Conservation (phyloP, 768 basidiomycete genomes). For the Leccinum broughii region DNA sequence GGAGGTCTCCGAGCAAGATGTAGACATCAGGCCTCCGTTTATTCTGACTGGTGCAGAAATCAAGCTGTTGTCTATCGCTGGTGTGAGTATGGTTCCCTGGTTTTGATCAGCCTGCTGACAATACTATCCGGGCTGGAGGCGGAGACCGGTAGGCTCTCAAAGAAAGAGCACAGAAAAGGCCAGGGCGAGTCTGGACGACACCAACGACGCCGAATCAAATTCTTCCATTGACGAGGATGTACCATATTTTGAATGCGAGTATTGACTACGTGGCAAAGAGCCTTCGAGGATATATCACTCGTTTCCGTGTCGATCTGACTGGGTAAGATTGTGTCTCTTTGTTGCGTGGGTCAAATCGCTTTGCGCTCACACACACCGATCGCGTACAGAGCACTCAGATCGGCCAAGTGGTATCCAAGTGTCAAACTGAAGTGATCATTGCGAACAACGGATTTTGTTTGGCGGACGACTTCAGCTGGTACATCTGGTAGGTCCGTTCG, state of each 20-base stretch:
- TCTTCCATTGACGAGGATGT: no score
- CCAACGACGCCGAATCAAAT: no score
- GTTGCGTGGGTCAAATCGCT: background rate
- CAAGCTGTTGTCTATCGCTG: conserved; percentile 62
- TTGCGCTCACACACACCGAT: background rate
- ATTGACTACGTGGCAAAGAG: no score
- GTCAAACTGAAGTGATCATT: background rate
- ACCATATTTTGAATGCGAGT: no score
- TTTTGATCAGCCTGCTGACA: background rate
- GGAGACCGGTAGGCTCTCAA: no score
- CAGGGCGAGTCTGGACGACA: no score
- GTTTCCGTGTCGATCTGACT: background rate
- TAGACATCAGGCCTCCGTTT: conserved; percentile 38
- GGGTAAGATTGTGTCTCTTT: background rate
- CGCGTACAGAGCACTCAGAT: background rate
- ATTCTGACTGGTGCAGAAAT: conserved; percentile 47
- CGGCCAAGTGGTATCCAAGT: background rate
- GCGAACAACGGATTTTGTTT: background rate
- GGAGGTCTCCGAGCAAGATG: conserved; percentile 31
- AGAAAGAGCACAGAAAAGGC: no score
- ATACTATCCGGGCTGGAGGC: background rate
- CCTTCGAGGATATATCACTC: no score
- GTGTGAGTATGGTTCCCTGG: conserved; percentile 38
- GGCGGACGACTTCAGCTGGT: background rate
- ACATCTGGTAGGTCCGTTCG: background rate